These are phyloP conservation scores for Torulaspora globosa DNA, from an alignment of 1,139 yeast genomes.

Conservation along the genomic window DNA sequence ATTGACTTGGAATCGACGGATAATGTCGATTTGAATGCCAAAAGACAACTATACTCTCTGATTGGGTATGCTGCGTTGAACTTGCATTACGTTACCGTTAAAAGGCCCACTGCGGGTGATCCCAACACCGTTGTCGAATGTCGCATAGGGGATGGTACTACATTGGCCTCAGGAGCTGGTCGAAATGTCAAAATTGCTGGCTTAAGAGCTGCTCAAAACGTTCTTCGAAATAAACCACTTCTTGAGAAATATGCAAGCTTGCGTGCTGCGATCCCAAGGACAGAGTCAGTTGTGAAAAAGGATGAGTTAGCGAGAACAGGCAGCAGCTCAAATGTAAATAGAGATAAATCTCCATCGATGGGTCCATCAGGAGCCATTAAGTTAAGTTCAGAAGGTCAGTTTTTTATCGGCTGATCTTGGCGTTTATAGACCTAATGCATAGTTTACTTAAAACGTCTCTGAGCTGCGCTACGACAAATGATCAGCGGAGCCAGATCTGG, in stretches of 20 bases:
- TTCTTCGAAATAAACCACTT: slow-evolving; percentile 52
- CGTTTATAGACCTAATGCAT: neutral
- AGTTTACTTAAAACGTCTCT: neutral
- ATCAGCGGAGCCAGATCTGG: neutral
- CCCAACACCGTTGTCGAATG: slow-evolving; percentile 59
- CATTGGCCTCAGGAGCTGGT: slow-evolving; percentile 62
- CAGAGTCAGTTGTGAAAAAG: slow-evolving; percentile 38
- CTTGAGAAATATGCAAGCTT: slow-evolving; percentile 61
- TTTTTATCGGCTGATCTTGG: slow-evolving; percentile 1
- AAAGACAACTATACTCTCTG: slow-evolving; percentile 69
- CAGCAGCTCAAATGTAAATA: neutral
- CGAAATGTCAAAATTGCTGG: slow-evolving; percentile 65
- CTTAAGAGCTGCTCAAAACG: slow-evolving; percentile 65
- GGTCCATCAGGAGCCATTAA: neutral
- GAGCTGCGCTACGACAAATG: neutral
- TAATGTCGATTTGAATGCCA: slow-evolving; percentile 41
- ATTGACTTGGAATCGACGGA: slow-evolving; percentile 24
- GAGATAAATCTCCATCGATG: neutral
- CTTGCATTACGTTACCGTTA: slow-evolving; percentile 58
- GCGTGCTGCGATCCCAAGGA: slow-evolving; percentile 61
- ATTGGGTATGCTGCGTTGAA: slow-evolving; percentile 71
- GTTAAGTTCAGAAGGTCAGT: slow-evolving; percentile 5
- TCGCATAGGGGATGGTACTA: slow-evolving; percentile 55
- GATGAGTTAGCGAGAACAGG: slow-evolving; percentile 12
- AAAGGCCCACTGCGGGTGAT: slow-evolving; percentile 51